These are phyloP conservation scores for Oryza glaberrima DNA, from an alignment of 176 grass and related monocot genomes.

Conservation along the genomic window DNA sequence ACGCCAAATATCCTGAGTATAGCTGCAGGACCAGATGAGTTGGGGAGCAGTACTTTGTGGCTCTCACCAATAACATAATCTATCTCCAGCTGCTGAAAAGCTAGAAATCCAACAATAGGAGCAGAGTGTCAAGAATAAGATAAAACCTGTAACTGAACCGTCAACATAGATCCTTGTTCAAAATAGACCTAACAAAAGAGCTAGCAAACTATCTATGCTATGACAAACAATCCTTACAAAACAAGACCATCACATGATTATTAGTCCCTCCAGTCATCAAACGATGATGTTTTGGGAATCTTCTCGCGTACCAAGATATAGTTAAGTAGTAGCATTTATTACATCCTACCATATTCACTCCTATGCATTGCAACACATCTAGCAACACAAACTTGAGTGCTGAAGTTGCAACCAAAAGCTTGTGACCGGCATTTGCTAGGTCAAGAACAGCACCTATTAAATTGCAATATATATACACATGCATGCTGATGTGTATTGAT, in stretches of 20 bases:
- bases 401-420: background rate
- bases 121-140: conserved; percentile 26
- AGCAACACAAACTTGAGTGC: background rate
- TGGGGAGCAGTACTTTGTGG: conserved; percentile 76
- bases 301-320: background rate
- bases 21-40: conserved; percentile 79
- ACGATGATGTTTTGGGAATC: background rate
- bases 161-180: background rate
- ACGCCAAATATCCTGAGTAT: conserved; percentile 97
- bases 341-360: background rate
- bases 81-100: conserved; percentile 97
- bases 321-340: background rate
- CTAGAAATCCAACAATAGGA: conserved; percentile 49
- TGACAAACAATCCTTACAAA: conserved; percentile 24
- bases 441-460: background rate
- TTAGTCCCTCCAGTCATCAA: background rate
- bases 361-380: background rate
- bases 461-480: background rate
- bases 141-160: conserved; percentile 14
- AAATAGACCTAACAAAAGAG: conserved; percentile 27
- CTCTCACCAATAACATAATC: conserved; percentile 94
- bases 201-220: background rate
- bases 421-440: background rate
- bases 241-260: background rate
- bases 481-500: background rate